These are phyloP conservation scores for Ophiostoma himal-ulmi DNA, from an alignment of 2,329 filamentous ascomycete genomes.

Conservation along the genomic window DNA sequence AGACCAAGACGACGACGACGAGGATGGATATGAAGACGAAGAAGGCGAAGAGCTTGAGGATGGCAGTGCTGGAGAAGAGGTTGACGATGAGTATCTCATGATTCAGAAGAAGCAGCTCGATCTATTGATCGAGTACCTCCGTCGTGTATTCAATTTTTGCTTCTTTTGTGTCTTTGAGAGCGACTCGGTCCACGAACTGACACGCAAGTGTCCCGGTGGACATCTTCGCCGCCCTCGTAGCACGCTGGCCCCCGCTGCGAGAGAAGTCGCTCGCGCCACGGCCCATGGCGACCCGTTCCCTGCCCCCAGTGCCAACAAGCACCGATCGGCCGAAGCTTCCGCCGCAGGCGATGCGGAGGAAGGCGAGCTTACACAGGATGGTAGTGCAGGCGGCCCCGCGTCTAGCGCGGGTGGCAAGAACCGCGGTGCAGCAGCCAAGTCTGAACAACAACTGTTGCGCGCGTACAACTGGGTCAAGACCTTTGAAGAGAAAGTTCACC, in stretches of 20 bases:
- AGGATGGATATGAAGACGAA: conserved; percentile 42
- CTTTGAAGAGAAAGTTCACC: conserved; percentile 92
- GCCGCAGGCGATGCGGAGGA: conserved; percentile 49
- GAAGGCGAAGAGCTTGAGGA: conserved; percentile 70
- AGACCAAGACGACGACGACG: conserved; percentile 57
- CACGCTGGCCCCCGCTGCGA: conserved; percentile 75
- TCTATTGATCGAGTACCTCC: conserved; percentile 90
- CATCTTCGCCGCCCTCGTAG: conserved; percentile 86
- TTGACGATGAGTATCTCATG: conserved; percentile 82
- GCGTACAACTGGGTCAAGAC: conserved; percentile 99
- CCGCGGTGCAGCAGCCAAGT: conserved; percentile 63
- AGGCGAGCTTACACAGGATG: conserved; percentile 54
- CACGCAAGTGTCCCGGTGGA: conserved; percentile 93
- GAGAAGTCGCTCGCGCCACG: conserved; percentile 78
- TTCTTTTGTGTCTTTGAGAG: conserved; percentile 99
- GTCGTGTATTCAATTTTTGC: conserved; percentile 96
- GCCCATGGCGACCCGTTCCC: conserved; percentile 79
- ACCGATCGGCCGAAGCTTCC: conserved; percentile 40
- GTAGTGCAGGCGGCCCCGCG: conserved; percentile 39
- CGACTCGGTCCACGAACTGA: conserved; percentile 92
- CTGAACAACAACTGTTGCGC: conserved; percentile 84
- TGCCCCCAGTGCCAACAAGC: conserved; percentile 59
- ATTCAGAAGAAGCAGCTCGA: conserved; percentile 96
- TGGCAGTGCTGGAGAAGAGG: conserved; percentile 78
- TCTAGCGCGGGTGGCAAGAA: conserved; percentile 45